Conservation (phyloP, 441 rosid genomes). For the Rhodomyrtus psidioides region DNA sequence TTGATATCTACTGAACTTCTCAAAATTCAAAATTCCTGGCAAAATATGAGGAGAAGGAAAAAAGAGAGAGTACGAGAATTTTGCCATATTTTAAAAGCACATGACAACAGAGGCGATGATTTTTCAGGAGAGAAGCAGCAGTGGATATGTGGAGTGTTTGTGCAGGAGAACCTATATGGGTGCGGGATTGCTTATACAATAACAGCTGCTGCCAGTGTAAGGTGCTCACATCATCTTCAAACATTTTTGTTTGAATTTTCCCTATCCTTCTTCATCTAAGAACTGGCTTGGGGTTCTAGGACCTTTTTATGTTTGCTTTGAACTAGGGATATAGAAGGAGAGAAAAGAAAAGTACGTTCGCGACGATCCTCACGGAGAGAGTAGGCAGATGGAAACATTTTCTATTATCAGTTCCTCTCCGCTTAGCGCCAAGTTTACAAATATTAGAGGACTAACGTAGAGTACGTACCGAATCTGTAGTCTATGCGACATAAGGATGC, state of each 20-base stretch:
- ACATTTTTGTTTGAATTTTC: background rate
- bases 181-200: conserved; percentile 39
- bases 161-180: conserved; percentile 30
- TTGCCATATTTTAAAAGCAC: background rate
- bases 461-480: background rate
- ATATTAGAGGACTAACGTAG: background rate
- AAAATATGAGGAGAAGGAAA: background rate
- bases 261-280: background rate
- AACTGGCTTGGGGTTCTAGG: background rate
- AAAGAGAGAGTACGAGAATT: background rate
- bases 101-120: background rate
- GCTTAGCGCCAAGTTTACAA: background rate
- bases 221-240: conserved; percentile 9
- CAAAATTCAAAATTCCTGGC: background rate
- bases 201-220: conserved; percentile 42
- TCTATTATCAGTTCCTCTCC: background rate
- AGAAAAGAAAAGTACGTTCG: background rate
- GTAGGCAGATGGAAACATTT: background rate
- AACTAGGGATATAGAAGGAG: background rate
- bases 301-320: background rate
- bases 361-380: background rate
- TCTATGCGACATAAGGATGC: background rate
- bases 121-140: conserved; percentile 31
- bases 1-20: background rate
- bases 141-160: conserved; percentile 35